Percentiles rank a stretch among this genome's conserved stretches.
These are phyloP conservation scores for Yamadazyma sp. DNA, from an alignment of 1,139 yeast species.

Conservation along the genomic window DNA sequence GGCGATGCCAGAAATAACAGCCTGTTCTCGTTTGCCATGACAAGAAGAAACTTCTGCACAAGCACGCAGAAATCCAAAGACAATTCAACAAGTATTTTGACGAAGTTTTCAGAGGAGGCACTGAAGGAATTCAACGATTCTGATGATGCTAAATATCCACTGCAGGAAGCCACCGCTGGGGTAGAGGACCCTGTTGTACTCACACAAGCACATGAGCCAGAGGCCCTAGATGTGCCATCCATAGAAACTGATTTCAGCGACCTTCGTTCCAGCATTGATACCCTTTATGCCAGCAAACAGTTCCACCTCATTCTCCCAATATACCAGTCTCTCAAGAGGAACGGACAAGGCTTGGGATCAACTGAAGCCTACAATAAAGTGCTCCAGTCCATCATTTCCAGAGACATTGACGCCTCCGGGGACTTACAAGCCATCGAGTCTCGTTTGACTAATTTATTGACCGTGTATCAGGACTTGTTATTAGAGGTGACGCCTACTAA, in stretches of 20 bases:
- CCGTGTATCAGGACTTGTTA: conserved; percentile 67
- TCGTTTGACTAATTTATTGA: conserved; percentile 56
- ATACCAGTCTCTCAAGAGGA: conserved; percentile 44
- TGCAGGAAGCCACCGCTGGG: not conserved
- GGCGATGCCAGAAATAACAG: conserved; percentile 14
- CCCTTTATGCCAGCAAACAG: conserved; percentile 19
- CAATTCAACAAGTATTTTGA: not conserved
- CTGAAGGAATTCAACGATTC: not conserved
- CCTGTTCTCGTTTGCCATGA: conserved; percentile 14
- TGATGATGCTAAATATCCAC: not conserved
- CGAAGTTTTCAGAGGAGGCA: not conserved
- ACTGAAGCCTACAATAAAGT: conserved; percentile 38
- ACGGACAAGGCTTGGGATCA: conserved; percentile 31
- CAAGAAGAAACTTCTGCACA: conserved; percentile 12
- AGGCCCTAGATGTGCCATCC: not conserved
- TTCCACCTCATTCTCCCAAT: conserved; percentile 40
- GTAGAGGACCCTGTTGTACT: not conserved
- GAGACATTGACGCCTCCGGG: conserved; percentile 28
- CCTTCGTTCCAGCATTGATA: conserved; percentile 8
- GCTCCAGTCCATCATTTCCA: conserved; percentile 30
- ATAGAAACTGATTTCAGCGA: not conserved
- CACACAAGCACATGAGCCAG: not conserved
- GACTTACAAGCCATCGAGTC: conserved; percentile 32
- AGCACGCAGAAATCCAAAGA: not conserved
- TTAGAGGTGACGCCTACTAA: conserved; percentile 51